phyloP scores from a whole-genome alignment of 2,329 filamentous ascomycete genomes.

The Aspergillus versicolor region DNA sequence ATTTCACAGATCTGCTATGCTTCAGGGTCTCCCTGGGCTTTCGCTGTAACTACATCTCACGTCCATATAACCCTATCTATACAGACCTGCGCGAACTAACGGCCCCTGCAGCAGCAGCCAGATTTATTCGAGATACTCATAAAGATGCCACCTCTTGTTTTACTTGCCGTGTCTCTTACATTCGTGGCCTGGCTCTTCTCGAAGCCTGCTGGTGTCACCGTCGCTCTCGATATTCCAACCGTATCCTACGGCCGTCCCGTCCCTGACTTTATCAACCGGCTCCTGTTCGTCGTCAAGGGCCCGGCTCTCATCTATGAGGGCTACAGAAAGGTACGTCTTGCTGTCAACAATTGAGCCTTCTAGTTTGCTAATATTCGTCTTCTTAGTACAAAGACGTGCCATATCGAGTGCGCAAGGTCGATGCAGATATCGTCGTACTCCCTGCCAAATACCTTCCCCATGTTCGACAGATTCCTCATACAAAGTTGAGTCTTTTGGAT shows the following conservation, averaged over 20 bases:
- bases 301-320: conserved; percentile 25
- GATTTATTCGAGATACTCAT: background rate
- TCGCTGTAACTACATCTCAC: no score
- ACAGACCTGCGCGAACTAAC: background rate
- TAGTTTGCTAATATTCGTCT: background rate
- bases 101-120: background rate
- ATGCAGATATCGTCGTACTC: conserved; percentile 30
- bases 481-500: conserved; percentile 26
- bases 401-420: conserved; percentile 28
- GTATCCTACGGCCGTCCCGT: conserved; percentile 21
- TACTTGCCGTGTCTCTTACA: background rate
- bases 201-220: background rate
- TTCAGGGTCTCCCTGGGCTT: no score
- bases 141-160: background rate
- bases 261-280: conserved; percentile 26
- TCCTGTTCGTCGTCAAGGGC: conserved; percentile 25
- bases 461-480: conserved; percentile 19
- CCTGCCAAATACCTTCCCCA: conserved; percentile 28
- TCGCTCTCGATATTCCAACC: conserved; percentile 19
- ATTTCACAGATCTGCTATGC: no score
- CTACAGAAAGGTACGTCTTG: conserved; percentile 24
- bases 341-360: background rate
- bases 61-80: background rate
- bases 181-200: background rate
- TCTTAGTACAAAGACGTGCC: conserved; percentile 27